A percentile compares a stretch with the other conserved stretches of the same genome.
Conservation (phyloP, 2,329 filamentous ascomycete species). For the Phyllosticta paracitricarpa region DNA sequence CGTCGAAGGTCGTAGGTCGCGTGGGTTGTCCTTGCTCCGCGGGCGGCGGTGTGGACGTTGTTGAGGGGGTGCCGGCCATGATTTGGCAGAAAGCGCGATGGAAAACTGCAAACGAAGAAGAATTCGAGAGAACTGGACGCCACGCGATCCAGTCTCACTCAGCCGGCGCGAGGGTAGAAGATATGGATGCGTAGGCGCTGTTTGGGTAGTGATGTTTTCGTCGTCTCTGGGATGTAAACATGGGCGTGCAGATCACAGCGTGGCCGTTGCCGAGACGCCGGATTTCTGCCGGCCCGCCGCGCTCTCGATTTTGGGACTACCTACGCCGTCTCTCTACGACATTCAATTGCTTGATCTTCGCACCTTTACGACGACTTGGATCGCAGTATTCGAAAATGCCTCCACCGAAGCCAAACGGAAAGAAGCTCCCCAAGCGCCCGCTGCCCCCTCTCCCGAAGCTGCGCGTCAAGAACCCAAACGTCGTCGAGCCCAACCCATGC, state of each 20-base stretch:
- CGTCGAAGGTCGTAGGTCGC: conserved; percentile 19
- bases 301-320: neutral
- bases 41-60: conserved; percentile 13
- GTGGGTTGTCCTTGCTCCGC: conserved; percentile 13
- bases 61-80: conserved; percentile 16
- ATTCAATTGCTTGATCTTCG: neutral
- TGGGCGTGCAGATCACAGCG: neutral
- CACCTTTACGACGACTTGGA: neutral
- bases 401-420: conserved; percentile 23
- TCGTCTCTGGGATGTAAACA: conserved; percentile 5
- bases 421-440: conserved; percentile 31
- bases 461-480: conserved; percentile 54
- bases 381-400: neutral
- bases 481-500: conserved; percentile 53
- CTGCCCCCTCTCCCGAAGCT: conserved; percentile 53
- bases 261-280: conserved; percentile 1
- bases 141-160: neutral
- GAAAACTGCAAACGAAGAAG: neutral
- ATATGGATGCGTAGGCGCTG: neutral
- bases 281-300: neutral
- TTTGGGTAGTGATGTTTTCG: neutral
- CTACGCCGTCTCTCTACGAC: neutral
- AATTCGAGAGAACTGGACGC: neutral
- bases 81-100: neutral
- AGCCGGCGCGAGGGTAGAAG: neutral